These are phyloP conservation scores for Penicillium hesseltinei DNA, from an alignment of 2,329 filamentous ascomycete genomes.

Conservation along the genomic window DNA sequence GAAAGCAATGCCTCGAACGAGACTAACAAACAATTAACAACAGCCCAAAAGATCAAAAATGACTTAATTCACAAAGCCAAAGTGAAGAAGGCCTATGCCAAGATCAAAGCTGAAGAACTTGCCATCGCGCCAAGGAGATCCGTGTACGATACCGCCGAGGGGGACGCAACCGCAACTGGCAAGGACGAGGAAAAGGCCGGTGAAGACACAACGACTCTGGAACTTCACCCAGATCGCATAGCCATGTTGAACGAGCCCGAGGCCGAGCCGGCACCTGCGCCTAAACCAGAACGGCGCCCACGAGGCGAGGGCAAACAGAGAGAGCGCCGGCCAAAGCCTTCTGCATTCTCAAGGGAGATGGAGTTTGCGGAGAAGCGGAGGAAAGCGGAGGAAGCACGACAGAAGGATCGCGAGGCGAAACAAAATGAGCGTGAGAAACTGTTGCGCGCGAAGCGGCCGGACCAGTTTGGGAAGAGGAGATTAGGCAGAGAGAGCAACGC, in stretches of 20 bases:
- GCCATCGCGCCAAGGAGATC: slow-evolving; percentile 34
- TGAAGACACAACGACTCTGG: slow-evolving; percentile 40
- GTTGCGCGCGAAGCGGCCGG: slow-evolving; percentile 60
- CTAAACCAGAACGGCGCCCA: slow-evolving; percentile 20
- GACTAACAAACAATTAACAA: slow-evolving; percentile 4
- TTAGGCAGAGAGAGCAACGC: slow-evolving; percentile 77
- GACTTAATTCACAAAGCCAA: slow-evolving; percentile 89
- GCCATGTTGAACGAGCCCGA: slow-evolving; percentile 55
- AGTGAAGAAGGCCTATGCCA: slow-evolving; percentile 87
- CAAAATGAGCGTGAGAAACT: slow-evolving; percentile 69
- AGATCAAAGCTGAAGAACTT: slow-evolving; percentile 67
- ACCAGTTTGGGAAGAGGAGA: slow-evolving; percentile 70
- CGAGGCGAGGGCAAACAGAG: slow-evolving; percentile 30
- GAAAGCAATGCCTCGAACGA: neutral
- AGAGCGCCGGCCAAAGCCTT: slow-evolving; percentile 41
- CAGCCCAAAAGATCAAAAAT: slow-evolving; percentile 85
- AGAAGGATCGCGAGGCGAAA: slow-evolving; percentile 64
- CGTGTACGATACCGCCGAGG: slow-evolving; percentile 30
- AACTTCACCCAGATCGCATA: slow-evolving; percentile 61
- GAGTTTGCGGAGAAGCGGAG: slow-evolving; percentile 63
- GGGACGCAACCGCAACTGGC: slow-evolving; percentile 27
- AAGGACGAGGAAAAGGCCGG: slow-evolving; percentile 20
- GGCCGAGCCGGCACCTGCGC: slow-evolving; percentile 20
- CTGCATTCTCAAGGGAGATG: slow-evolving; percentile 64
- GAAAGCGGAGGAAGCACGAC: slow-evolving; percentile 61